A percentile compares a stretch with the other conserved stretches of the same genome.
Evolutionary conservation across 768 basidiomycete species (phyloP).

Genomic region (Strobilomyces dryophilus): DNA sequence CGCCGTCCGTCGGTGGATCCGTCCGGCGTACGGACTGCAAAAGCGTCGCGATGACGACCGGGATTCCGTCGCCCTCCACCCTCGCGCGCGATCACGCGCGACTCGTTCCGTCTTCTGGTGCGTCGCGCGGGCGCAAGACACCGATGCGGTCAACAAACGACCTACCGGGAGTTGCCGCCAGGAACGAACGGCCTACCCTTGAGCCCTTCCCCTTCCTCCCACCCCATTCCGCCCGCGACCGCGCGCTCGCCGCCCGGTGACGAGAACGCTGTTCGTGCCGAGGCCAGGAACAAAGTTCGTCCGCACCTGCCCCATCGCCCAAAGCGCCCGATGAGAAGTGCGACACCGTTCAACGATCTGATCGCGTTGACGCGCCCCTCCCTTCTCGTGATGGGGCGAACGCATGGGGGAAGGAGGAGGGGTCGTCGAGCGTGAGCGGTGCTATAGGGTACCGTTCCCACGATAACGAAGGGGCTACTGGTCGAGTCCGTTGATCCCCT

Average conservation of each 20-base stretch:
- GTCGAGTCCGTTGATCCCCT: conserved; percentile 1
- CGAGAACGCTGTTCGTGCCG: conserved; percentile 4
- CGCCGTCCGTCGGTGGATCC: background rate
- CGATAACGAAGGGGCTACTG: conserved; percentile 1
- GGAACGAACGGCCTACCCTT: background rate
- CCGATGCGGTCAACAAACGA: conserved; percentile 3
- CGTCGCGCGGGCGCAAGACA: background rate
- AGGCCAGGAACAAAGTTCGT: conserved; percentile 18
- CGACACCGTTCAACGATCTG: background rate
- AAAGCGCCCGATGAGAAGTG: background rate
- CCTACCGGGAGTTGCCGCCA: background rate
- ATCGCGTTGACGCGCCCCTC: too few relatives aligned
- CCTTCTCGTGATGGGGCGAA: background rate
- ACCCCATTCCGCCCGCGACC: too few relatives aligned
- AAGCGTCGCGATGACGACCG: conserved; percentile 29
- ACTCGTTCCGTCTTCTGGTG: background rate
- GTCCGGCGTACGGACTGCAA: background rate
- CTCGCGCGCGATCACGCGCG: conserved; percentile 28
- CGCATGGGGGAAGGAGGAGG: conserved; percentile 8
- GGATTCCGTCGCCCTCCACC: conserved; percentile 12
- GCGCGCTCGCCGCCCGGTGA: background rate
- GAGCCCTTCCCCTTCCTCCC: too few relatives aligned
- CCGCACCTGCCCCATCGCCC: background rate
- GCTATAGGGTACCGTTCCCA: background rate
- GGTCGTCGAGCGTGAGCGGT: background rate